These are phyloP conservation scores for Polygonum aviculare DNA, from an alignment of 148 eudicot species.

Conservation along the genomic window DNA sequence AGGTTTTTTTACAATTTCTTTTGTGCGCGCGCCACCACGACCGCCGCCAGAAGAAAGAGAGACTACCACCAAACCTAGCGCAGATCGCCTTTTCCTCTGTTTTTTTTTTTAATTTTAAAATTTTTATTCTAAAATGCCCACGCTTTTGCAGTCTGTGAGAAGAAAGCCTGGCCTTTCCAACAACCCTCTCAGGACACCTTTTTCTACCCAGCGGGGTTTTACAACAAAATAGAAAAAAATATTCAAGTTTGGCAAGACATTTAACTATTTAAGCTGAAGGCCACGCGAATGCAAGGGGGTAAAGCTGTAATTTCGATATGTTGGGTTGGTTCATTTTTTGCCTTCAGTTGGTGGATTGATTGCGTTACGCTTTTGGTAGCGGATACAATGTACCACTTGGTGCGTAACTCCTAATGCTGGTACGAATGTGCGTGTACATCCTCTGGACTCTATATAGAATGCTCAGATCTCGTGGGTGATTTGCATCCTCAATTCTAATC, in stretches of 20 bases:
- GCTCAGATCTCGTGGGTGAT: too few relatives aligned
- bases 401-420: too few relatives aligned
- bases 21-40: background rate
- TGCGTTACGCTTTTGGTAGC: too few relatives aligned
- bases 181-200: background rate
- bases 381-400: too few relatives aligned
- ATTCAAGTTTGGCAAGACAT: too few relatives aligned
- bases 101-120: background rate
- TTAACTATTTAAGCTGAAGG: too few relatives aligned
- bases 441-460: too few relatives aligned
- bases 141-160: slow-evolving; percentile 6
- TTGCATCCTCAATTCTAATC: too few relatives aligned
- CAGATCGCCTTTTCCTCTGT: background rate
- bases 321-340: background rate
- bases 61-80: background rate
- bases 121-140: background rate
- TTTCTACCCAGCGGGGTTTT: too few relatives aligned
- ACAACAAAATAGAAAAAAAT: too few relatives aligned
- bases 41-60: background rate
- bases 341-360: too few relatives aligned
- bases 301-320: background rate
- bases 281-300: background rate
- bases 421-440: too few relatives aligned
- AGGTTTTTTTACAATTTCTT: background rate
- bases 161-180: slow-evolving; percentile 2